phyloP scores from a whole-genome alignment of 2,329 filamentous ascomycete genomes.

The Alternaria triticimaculans region DNA sequence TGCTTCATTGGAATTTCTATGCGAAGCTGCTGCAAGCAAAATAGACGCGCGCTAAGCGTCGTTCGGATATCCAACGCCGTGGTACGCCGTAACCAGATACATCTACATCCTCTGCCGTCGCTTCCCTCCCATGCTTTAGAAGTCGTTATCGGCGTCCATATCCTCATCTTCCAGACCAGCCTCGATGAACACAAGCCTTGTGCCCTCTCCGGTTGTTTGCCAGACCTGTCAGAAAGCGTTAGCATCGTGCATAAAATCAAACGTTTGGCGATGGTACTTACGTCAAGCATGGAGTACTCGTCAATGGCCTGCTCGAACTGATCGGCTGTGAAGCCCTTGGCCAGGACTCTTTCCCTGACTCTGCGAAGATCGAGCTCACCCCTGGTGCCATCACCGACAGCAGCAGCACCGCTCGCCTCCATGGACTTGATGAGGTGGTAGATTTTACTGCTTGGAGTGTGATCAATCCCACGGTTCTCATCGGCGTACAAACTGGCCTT shows the following conservation, averaged over 20 bases:
- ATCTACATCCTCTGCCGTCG: constrained; percentile 15
- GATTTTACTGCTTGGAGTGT: constrained; percentile 86
- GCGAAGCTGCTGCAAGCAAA: constrained; percentile 4
- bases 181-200: constrained; percentile 62
- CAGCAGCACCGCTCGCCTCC: constrained; percentile 81
- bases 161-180: constrained; percentile 56
- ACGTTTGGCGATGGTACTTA: constrained; percentile 60
- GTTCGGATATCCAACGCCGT: constrained; percentile 32
- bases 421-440: constrained; percentile 92
- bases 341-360: constrained; percentile 89
- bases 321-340: constrained; percentile 95
- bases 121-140: constrained; percentile 26
- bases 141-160: constrained; percentile 49
- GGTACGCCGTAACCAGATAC: constrained; percentile 31
- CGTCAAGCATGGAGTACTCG: constrained; percentile 86
- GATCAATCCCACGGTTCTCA: constrained; percentile 63
- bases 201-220: constrained; percentile 63
- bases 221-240: constrained; percentile 53
- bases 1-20: constrained; percentile 10
- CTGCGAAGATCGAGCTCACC: constrained; percentile 85
- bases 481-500: constrained; percentile 89
- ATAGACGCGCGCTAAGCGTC: constrained; percentile 11
- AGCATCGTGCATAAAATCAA: constrained; percentile 27
- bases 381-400: constrained; percentile 74
- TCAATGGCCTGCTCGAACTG: constrained; percentile 87